Percentiles rank a stretch among this genome's conserved stretches.
phyloP scores from a whole-genome alignment of 768 basidiomycete species.

The Tricholoma hemisulphureum region DNA sequence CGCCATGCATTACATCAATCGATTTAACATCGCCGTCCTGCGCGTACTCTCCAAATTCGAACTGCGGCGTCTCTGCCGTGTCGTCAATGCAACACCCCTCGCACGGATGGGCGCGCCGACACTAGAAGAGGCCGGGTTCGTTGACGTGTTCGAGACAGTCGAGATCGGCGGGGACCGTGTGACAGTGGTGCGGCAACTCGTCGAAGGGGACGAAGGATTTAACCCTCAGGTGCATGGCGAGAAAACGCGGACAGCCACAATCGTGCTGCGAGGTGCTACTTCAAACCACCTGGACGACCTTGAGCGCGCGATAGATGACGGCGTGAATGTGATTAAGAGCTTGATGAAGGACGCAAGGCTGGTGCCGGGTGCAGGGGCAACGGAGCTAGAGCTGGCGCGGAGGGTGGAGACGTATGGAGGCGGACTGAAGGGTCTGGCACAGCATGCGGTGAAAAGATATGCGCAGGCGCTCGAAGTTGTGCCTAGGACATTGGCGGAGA shows the following conservation, averaged over 20 bases:
- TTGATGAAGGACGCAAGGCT: conserved; percentile 86
- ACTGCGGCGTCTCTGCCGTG: conserved; percentile 88
- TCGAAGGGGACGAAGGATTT: conserved; percentile 62
- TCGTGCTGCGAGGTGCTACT: conserved; percentile 94
- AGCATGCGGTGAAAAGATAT: conserved; percentile 91
- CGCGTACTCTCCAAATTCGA: conserved; percentile 99
- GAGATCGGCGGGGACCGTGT: conserved; percentile 98
- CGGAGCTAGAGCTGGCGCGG: conserved; percentile 88
- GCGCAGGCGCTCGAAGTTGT: conserved; percentile 89
- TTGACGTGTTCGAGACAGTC: conserved; percentile 92
- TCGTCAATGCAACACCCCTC: conserved; percentile 94
- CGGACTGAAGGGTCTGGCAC: conserved; percentile 84
- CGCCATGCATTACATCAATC: conserved; percentile 94
- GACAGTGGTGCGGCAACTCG: conserved; percentile 88
- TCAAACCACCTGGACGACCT: conserved; percentile 93
- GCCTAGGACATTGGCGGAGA: conserved; percentile 91
- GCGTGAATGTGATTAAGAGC: conserved; percentile 93
- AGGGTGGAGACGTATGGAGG: conserved; percentile 84
- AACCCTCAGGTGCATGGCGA: conserved; percentile 53
- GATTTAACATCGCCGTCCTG: conserved; percentile 90
- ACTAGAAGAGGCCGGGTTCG: conserved; percentile 90
- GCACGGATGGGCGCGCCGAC: conserved; percentile 96
- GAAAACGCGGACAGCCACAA: conserved; percentile 86
- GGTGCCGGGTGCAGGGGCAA: conserved; percentile 92
- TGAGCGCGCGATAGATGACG: conserved; percentile 94